These are phyloP conservation scores for Tolypocladium guangdongense DNA, from an alignment of 2,329 filamentous ascomycete genomes.

Conservation along the genomic window DNA sequence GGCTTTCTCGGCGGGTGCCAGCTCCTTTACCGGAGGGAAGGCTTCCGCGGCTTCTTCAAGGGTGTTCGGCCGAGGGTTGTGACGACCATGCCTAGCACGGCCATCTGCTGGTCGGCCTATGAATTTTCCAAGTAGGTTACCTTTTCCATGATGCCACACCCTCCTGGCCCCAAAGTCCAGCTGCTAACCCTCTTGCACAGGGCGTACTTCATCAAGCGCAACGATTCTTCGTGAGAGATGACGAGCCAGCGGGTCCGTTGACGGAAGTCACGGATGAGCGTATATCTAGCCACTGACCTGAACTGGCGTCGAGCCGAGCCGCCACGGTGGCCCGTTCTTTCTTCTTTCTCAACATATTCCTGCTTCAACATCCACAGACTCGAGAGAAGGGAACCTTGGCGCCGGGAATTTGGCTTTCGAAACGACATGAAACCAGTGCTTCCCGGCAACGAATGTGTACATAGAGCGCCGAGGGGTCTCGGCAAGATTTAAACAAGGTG, in stretches of 20 bases:
- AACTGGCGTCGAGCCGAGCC: background rate
- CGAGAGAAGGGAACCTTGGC: background rate
- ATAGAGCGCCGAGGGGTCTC: background rate
- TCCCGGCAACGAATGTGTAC: background rate
- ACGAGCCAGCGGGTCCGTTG: background rate
- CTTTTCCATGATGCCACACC: background rate
- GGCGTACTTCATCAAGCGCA: conserved; percentile 50
- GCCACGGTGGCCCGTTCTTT: background rate
- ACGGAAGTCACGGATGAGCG: background rate
- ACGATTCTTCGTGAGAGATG: conserved; percentile 25
- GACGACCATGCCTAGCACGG: conserved; percentile 96
- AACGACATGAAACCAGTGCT: background rate
- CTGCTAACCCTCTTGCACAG: conserved; percentile 18
- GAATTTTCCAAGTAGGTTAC: conserved; percentile 54
- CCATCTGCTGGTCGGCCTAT: conserved; percentile 92
- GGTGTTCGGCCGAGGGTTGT: conserved; percentile 84
- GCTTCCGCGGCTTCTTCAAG: conserved; percentile 81
- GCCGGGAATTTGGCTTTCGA: background rate
- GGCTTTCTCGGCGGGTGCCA: conserved; percentile 69
- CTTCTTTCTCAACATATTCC: background rate
- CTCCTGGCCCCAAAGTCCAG: background rate
- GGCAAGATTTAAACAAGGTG: background rate
- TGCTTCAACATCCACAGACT: background rate
- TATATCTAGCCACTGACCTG: background rate
- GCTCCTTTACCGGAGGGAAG: conserved; percentile 75